These are phyloP conservation scores for Vitis labrusca DNA, from an alignment of 164 flowering plant species.

Conservation along the genomic window DNA sequence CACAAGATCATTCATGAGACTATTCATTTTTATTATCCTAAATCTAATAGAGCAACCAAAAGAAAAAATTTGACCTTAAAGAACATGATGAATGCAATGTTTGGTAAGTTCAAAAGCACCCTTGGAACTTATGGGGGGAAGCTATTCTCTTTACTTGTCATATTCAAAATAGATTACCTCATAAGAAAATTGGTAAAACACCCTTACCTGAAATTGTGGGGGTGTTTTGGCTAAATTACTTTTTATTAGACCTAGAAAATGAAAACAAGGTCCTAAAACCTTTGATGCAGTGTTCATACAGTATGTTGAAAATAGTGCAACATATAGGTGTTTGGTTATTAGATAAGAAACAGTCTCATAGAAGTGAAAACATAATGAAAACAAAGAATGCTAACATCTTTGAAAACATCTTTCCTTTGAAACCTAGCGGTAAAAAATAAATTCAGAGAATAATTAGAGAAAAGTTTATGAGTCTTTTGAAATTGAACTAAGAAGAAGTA, in stretches of 20 bases:
- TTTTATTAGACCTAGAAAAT: not conserved
- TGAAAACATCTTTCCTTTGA: not conserved
- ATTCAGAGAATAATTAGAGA: not conserved
- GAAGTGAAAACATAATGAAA: not conserved
- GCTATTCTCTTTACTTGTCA: too few species aligned
- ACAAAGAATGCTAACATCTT: not conserved
- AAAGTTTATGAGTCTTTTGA: not conserved
- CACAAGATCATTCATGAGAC: too few species aligned
- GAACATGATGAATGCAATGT: not conserved
- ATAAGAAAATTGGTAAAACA: not conserved
- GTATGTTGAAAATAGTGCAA: too few species aligned
- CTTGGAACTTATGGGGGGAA: not conserved
- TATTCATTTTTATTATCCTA: too few species aligned
- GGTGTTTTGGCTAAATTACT: not conserved
- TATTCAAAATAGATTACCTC: not conserved
- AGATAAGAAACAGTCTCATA: not conserved
- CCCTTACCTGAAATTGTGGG: not conserved
- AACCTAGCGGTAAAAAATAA: not conserved
- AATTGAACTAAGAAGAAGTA: not conserved
- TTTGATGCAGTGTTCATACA: too few species aligned
- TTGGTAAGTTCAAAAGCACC: not conserved
- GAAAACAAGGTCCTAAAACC: not conserved
- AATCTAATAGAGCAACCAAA: not conserved
- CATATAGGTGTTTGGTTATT: not conserved
- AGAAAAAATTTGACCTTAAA: not conserved